These are phyloP conservation scores for Colletotrichum godetiae DNA, from an alignment of 2,329 filamentous ascomycete genomes.

Conservation along the genomic window DNA sequence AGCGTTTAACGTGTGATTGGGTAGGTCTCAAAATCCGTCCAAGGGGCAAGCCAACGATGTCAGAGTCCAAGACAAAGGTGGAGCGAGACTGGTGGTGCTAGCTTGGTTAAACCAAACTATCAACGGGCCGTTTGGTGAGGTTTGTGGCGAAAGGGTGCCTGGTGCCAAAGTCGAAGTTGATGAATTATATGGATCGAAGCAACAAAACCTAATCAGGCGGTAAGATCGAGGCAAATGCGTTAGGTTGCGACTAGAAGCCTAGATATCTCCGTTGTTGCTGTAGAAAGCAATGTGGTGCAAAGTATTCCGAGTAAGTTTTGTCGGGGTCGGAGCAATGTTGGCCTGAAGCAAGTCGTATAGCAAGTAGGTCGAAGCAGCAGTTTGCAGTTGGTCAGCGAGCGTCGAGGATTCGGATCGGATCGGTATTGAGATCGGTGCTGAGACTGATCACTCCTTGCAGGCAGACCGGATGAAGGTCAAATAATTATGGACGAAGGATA, in stretches of 20 bases:
- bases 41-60: conserved; percentile 16
- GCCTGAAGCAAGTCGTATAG: conserved; percentile 8
- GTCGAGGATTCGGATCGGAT: conserved; percentile 30
- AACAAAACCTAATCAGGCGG: conserved; percentile 9
- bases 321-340: neutral
- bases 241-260: neutral
- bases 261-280: neutral
- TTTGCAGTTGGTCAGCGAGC: conserved; percentile 27
- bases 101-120: conserved; percentile 6
- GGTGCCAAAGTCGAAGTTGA: neutral
- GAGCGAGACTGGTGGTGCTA: conserved; percentile 7
- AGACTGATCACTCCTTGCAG: conserved; percentile 33
- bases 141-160: conserved; percentile 12
- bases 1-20: conserved; percentile 16
- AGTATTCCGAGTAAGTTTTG: neutral
- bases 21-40: conserved; percentile 14
- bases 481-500: conserved; percentile 38
- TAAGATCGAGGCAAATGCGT: neutral
- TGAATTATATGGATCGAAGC: conserved; percentile 26
- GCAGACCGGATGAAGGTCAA: conserved; percentile 30
- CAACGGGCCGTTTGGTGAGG: conserved; percentile 14
- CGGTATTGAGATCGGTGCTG: conserved; percentile 1
- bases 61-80: conserved; percentile 11
- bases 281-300: neutral
- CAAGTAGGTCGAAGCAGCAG: conserved; percentile 15